Base-by-base conservation (phyloP, 2,329 filamentous ascomycete genomes). In the Fusarium tanahbumbuense region DNA sequence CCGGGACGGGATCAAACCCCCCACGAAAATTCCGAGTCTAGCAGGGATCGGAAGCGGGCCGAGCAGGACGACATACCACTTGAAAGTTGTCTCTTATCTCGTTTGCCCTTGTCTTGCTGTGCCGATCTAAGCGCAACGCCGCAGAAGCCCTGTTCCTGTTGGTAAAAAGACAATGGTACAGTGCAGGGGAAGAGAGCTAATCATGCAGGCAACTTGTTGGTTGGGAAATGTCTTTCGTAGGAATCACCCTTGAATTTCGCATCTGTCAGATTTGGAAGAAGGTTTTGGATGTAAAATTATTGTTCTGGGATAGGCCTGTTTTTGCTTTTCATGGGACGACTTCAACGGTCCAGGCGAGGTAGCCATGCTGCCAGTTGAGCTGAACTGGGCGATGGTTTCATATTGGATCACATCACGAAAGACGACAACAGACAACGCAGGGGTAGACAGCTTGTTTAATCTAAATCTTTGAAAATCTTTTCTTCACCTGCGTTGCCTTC, bases 21-120 rank as follows among this genome's bases (percentile, higher is more conserved):
- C 42, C 28, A 66, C 47, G 28, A 56, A 22, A 13, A 23, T n/a
- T 15, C 37, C 34, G n/a, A 41, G 23, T 42, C 49, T 41, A 53
- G 34, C 61, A 66, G 48, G 63, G 63, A 20, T 66, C 30, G 55
- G 55, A 66, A n/a, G 37, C 42, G 55, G 37, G 15, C 63, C 63
- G 55, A n/a, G 16, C 6, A 8, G 6, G 6, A 47, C 54, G 16
- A 22, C 20, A 23, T 25, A 11, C 8, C 8, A 20, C 22, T 12
- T 1, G n/a, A 53, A 27, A 20, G 25, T 56, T 44, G 20, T 11
- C 15, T 54, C 20, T 20, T 40, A 18, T 18, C 18, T 23, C 12
- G n/a, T 13, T 13, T 37, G 27, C 13, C 41, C 46, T 11, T 53
- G 46, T 46, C 18, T 32, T 25, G 20, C 41, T n/a, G 23, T 59